Conservation (phyloP, 2,329 filamentous ascomycete genomes). For the Neonectria neomacrospora region DNA sequence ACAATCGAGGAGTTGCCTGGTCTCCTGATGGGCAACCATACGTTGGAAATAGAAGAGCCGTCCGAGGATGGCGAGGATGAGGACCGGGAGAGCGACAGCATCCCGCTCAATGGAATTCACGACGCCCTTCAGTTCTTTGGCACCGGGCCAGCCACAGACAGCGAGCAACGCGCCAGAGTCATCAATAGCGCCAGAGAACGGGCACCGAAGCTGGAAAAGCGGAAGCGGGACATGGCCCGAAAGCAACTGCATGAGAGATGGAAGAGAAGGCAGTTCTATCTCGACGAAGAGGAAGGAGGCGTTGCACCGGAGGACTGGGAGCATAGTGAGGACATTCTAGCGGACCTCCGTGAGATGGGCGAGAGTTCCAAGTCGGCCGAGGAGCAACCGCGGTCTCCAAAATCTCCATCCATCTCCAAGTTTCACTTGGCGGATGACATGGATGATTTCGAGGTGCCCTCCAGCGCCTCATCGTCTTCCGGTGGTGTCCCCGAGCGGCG, state of each 20-base stretch:
- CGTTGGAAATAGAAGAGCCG: constrained; percentile 42
- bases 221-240: constrained; percentile 58
- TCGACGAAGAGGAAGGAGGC: constrained; percentile 85
- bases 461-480: constrained; percentile 78
- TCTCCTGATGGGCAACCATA: constrained; percentile 51
- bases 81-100: constrained; percentile 33
- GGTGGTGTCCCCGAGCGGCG: constrained; percentile 77
- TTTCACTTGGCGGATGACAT: constrained; percentile 80
- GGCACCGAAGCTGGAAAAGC: constrained; percentile 53
- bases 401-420: constrained; percentile 81
- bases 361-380: constrained; percentile 59
- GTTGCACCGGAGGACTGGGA: constrained; percentile 72
- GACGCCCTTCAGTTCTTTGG: constrained; percentile 44
- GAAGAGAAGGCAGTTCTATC: constrained; percentile 81
- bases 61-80: constrained; percentile 44
- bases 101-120: constrained; percentile 39
- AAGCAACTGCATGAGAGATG: constrained; percentile 75
- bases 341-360: constrained; percentile 46
- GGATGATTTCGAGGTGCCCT: constrained; percentile 75
- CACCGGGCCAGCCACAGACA: constrained; percentile 52
- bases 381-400: constrained; percentile 55
- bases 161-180: constrained; percentile 54
- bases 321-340: constrained; percentile 67
- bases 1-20: constrained; percentile 56
- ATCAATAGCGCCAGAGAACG: constrained; percentile 51